Base-by-base conservation (phyloP, 805 yeast genomes). In the Dipodascopsis tothii region DNA sequence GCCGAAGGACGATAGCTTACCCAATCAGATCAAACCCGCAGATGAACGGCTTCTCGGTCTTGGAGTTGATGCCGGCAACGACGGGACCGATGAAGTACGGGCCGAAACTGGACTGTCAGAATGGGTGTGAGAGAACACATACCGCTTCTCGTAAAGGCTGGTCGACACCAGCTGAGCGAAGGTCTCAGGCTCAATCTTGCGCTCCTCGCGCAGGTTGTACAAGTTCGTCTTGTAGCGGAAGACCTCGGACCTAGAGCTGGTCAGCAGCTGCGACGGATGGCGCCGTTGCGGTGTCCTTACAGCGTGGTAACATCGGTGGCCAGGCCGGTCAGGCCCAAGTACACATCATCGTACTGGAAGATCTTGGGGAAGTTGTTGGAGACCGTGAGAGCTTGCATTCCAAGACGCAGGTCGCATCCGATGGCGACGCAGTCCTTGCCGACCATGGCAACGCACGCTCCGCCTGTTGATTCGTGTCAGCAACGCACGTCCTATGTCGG, bases 401-500 rank as follows among this genome's bases (percentile, higher is more conserved):
- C 99, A 50, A 92, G 71, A 59, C 97, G 80, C 60, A 92, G 71
- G 67, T 92, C 99, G 57, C 92, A 81, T 3, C 96, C 99, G 59
- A 92, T 87, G 23, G 97, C 98, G 44, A 92, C 88, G 72, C 99
- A 92, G 56, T 87, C 96, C 62, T 94, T 88, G 58, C 99, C 99
- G 21, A 81, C 81, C 99, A 92, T 92, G 53, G 98, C 98, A 27
- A 94, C 94, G 41, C 95, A 95, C 52, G 95, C 75, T 67, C 99
- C 98, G 68, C 96, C 86, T 63, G 44, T 37, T 30, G 6, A 18
- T 9, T 14, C 30, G 14, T 25, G 9, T 25, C 30, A 25, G 9
- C 14, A 25, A 14, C 9, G 14, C 30, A 9, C 30, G 14, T 25
- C 30, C 9, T 25, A 25, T 9, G 9, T 14, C 14, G 11, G 14